These are phyloP conservation scores for Casuarina equisetifolia DNA, from an alignment of 306 rosid genomes.

Conservation along the genomic window DNA sequence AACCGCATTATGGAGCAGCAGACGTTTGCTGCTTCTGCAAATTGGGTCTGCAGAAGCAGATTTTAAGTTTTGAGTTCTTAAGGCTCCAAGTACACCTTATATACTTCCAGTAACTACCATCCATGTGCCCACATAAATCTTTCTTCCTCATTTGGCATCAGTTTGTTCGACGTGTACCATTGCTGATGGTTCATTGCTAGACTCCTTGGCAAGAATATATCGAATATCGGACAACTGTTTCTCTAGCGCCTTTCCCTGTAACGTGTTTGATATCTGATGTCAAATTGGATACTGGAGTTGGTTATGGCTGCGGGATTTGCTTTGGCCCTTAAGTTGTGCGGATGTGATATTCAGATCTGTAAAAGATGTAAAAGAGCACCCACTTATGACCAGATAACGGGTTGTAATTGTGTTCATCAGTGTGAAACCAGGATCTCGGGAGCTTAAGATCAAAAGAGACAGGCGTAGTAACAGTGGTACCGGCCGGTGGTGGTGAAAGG, in stretches of 20 bases:
- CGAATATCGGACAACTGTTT: not conserved
- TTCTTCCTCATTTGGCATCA: not conserved
- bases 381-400: not conserved
- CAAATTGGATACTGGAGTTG: constrained; percentile 3
- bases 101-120: not conserved
- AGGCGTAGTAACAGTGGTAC: not conserved
- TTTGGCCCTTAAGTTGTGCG: not conserved
- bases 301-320: not conserved
- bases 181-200: not conserved
- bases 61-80: not conserved
- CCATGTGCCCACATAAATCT: not conserved
- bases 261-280: not conserved
- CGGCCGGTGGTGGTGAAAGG: not conserved
- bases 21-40: not conserved
- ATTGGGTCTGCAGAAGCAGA: not conserved
- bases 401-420: not conserved
- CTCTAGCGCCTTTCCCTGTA: not conserved
- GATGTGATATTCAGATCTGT: not conserved
- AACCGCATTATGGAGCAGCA: not conserved
- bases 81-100: not conserved
- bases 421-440: not conserved
- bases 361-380: not conserved
- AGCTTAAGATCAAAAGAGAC: not conserved
- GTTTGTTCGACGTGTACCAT: not conserved
- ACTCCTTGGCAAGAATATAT: not conserved